A percentile compares a stretch with the other conserved stretches of the same genome.
Conservation (phyloP, 225 moss, liverwort and hornwort species). For the Pseudoscleropodium purum region DNA sequence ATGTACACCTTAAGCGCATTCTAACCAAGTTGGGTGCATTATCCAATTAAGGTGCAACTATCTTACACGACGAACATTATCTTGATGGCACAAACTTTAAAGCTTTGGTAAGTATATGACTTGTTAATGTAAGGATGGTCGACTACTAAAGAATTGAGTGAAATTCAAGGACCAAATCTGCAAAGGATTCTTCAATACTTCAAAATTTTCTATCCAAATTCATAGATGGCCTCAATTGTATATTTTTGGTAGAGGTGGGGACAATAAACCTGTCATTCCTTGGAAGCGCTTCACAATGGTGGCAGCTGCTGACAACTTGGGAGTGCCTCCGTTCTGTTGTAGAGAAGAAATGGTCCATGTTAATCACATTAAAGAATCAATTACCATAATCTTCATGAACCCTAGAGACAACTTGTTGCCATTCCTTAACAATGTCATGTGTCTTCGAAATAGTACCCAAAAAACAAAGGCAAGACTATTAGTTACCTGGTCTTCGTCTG, state of each 20-base stretch:
- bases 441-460: not conserved
- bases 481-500: conserved; percentile 55
- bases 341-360: not conserved
- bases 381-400: not conserved
- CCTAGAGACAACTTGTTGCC: not conserved
- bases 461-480: not conserved
- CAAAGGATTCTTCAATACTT: not conserved
- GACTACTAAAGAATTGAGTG: too few relatives aligned
- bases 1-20: not conserved
- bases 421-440: not conserved
- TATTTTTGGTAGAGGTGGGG: not conserved
- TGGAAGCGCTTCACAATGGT: conserved; percentile 87
- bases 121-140: not conserved
- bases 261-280: conserved; percentile 43
- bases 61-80: not conserved
- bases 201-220: not conserved
- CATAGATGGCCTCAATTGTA: not conserved
- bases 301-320: conserved; percentile 75
- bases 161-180: not conserved
- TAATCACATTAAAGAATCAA: not conserved
- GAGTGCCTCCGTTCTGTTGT: conserved; percentile 49
- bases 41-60: not conserved
- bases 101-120: not conserved
- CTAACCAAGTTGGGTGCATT: not conserved
- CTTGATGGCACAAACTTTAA: not conserved